Evolutionary conservation across 305 asterid genomes (phyloP).

Genomic region (Fraxinus platypoda): DNA sequence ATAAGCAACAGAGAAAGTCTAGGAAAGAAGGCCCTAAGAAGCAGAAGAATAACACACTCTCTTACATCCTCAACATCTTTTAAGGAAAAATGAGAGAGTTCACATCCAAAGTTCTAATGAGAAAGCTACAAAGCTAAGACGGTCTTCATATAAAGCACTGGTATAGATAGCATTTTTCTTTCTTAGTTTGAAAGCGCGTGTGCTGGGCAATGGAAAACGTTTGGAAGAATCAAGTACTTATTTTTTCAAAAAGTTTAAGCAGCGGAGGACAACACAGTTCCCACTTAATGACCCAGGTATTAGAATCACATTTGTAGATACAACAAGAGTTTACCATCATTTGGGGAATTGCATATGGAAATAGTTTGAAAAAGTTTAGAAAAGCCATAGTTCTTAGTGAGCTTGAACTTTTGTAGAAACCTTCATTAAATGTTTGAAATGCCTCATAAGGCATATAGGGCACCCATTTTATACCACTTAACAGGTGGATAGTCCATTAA

Average conservation of each 20-base stretch:
- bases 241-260: background rate
- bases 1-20: slow-evolving; percentile 10
- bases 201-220: background rate
- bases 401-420: slow-evolving; percentile 2
- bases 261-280: background rate
- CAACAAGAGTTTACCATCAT: background rate
- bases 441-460: background rate
- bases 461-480: background rate
- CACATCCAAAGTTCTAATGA: background rate
- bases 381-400: background rate
- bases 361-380: background rate
- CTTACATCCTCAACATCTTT: background rate
- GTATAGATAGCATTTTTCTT: background rate
- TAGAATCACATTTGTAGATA: background rate
- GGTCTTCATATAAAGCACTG: background rate
- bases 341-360: background rate
- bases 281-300: background rate
- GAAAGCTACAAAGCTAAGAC: background rate
- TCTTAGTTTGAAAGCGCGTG: background rate
- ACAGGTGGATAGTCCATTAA: background rate
- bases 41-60: background rate
- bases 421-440: background rate
- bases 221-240: background rate
- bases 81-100: background rate
- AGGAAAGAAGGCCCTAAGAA: background rate